Conservation (phyloP, 108 stramenopile species). For the Skeletonema marinoi region DNA sequence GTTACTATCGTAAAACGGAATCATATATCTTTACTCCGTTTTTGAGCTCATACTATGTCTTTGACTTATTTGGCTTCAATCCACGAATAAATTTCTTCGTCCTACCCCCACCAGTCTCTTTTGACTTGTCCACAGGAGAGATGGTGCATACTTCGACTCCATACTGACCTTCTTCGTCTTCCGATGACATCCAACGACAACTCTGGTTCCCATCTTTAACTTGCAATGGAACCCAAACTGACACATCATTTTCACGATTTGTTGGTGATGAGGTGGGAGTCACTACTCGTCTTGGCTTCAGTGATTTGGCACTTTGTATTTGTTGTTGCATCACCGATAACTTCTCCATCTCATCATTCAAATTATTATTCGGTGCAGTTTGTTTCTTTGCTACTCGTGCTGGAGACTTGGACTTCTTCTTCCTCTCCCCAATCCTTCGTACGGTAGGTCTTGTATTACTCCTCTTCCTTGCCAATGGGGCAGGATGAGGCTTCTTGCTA, state of each 20-base stretch:
- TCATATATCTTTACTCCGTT: neutral
- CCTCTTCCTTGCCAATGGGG: neutral
- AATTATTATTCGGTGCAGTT: neutral
- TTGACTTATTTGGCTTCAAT: neutral
- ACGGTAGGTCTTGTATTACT: constrained; percentile 29
- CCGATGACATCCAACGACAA: neutral
- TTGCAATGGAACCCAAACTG: neutral
- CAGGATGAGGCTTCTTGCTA: neutral
- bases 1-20: no score
- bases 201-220: neutral
- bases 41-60: neutral
- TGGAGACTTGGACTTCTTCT: neutral
- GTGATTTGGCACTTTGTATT: neutral
- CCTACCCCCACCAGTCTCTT: neutral
- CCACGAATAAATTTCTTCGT: neutral
- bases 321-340: neutral
- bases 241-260: neutral
- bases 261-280: neutral
- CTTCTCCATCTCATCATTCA: neutral
- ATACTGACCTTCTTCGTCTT: neutral
- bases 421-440: constrained; percentile 29
- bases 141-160: neutral
- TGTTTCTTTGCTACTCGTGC: neutral
- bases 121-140: neutral
- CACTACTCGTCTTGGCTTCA: neutral